Evolutionary conservation across 2,329 filamentous ascomycete species (phyloP).

Genomic region (Alternaria ventricosa): DNA sequence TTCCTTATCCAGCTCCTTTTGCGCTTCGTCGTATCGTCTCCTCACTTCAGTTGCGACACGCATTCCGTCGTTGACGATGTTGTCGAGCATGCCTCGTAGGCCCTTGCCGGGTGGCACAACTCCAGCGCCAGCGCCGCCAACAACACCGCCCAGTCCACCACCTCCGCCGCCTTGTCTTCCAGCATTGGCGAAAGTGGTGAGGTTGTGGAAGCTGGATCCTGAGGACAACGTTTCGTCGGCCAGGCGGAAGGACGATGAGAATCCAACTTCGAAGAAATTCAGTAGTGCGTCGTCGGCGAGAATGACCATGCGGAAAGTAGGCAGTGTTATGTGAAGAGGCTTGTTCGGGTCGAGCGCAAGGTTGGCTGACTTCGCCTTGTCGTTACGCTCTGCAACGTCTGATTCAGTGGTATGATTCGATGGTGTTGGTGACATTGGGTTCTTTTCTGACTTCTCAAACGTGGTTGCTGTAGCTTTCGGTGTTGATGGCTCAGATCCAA

Average conservation of each 20-base stretch:
- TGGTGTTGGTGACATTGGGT: constrained; percentile 32
- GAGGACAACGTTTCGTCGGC: constrained; percentile 66
- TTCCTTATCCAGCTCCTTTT: constrained; percentile 87
- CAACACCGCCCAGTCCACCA: constrained; percentile 51
- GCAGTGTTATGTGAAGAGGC: constrained; percentile 92
- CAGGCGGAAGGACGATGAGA: constrained; percentile 90
- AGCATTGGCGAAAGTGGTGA: constrained; percentile 85
- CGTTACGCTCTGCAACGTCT: constrained; percentile 41
- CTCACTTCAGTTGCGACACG: constrained; percentile 91
- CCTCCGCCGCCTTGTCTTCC: constrained; percentile 53
- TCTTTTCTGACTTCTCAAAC: constrained; percentile 33
- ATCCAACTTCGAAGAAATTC: constrained; percentile 96
- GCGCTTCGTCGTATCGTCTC: constrained; percentile 92
- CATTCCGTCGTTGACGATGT: constrained; percentile 97
- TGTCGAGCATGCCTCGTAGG: constrained; percentile 90
- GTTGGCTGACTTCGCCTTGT: constrained; percentile 78
- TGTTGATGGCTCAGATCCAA: constrained; percentile 53
- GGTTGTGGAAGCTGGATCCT: constrained; percentile 66
- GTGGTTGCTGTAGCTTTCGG: constrained; percentile 43
- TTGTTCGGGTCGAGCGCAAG: constrained; percentile 90
- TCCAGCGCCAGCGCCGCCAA: constrained; percentile 55
- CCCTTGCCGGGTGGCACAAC: constrained; percentile 72
- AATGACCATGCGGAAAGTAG: constrained; percentile 98
- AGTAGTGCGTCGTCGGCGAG: constrained; percentile 94
- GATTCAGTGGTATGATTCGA: constrained; percentile 32